Evolutionary conservation across 148 eudicot species (phyloP), one percentile per base, ranked within the genome.

Genomic region (Spergularia bocconei): DNA sequence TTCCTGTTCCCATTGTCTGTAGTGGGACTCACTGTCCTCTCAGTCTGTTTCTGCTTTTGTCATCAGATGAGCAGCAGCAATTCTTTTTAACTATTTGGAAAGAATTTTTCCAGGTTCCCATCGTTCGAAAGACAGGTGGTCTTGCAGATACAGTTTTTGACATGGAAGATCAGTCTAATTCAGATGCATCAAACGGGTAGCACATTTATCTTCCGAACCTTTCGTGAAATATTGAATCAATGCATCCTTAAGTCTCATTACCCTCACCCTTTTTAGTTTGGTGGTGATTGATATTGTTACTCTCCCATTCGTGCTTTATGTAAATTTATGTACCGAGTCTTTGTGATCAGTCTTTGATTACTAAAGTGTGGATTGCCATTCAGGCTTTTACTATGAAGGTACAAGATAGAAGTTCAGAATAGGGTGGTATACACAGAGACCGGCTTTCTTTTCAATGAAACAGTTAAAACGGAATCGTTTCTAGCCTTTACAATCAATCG

Each of bases 141-240:
- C 97, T 92, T 71, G 97, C 97, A 65, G 95, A 92, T 80, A 92
- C 97, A 39, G 93, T 92, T 53, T 92, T 92, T 78, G 95, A 92
- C 78, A 80, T 92, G 84, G 95, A 90, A 61, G 88, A 88, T 81
- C 84, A 77, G 16, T 83, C 88, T 54, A 86, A 80, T 70, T 83
- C 76, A 77, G 90, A 84, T 78, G 75, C 75, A 36, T 86, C 88
- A 39, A 92, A 91, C 60, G 97, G 97, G 97, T 91, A 86, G 82
- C 50, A 66, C 70, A 41, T 53, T 48, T 17, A 63, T 17, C 21
- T 19, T 41, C 47, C 53, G 25, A 41, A 17, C 21, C 53, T 41
- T 69, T 63, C 5, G 13, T 54, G 63, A 25, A 2, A 29, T 55
- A 1, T 4, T 69, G 66, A 67, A 47, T n/a, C n/a, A n/a, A n/a